These are phyloP conservation scores for Vicia villosa DNA, from an alignment of 306 rosid species.

Conservation along the genomic window DNA sequence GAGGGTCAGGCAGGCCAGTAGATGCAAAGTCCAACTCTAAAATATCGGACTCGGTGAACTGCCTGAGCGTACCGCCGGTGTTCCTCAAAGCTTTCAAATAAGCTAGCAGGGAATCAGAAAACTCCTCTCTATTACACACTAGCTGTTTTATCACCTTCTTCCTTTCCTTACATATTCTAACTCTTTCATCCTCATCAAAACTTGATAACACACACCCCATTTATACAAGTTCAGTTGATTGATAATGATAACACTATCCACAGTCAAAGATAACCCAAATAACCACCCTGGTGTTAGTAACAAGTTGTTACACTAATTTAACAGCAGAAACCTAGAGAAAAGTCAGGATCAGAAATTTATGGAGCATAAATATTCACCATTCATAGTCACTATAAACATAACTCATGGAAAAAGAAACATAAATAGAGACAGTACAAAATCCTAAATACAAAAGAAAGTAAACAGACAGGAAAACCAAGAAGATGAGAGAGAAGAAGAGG, in stretches of 20 bases:
- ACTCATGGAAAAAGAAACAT: constrained; percentile 12
- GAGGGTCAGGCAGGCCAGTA: constrained; percentile 50
- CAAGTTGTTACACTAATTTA: constrained; percentile 10
- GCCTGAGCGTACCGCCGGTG: constrained; percentile 83
- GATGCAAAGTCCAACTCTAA: constrained; percentile 64
- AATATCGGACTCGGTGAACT: constrained; percentile 77
- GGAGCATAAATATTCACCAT: background rate
- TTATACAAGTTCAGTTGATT: constrained; percentile 8
- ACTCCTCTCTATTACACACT: constrained; percentile 63
- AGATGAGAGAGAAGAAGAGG: background rate
- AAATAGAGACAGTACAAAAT: background rate
- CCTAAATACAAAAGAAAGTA: constrained; percentile 4
- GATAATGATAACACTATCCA: constrained; percentile 26
- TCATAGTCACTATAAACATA: background rate
- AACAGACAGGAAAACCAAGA: constrained; percentile 42
- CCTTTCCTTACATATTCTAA: constrained; percentile 73
- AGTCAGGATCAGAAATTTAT: constrained; percentile 16
- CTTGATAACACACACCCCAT: constrained; percentile 90
- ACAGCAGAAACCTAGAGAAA: background rate
- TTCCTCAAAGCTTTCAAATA: constrained; percentile 76
- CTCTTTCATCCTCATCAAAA: constrained; percentile 66
- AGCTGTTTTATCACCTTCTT: constrained; percentile 78
- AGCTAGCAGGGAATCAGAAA: constrained; percentile 72
- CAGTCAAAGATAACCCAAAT: constrained; percentile 15
- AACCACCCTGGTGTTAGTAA: background rate